phyloP scores from a whole-genome alignment of 257 asterid genomes.

The Lantana camara region DNA sequence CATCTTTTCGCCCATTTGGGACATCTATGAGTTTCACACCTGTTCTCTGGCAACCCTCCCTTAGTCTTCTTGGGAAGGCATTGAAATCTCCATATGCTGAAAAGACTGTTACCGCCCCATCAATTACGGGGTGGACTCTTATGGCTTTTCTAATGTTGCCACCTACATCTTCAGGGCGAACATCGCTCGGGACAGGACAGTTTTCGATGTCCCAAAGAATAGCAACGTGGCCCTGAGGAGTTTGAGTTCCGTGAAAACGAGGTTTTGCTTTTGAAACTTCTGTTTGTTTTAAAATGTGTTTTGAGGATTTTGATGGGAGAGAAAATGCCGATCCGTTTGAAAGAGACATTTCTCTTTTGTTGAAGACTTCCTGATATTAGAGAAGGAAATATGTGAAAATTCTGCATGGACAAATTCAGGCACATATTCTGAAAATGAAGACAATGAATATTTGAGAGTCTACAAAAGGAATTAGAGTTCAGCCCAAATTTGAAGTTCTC shows the following conservation, averaged over 20 bases:
- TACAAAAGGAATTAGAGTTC: not conserved
- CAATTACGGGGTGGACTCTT: conserved; percentile 57
- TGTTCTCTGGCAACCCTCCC: conserved; percentile 82
- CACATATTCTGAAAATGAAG: conserved; percentile 2
- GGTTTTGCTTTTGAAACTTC: conserved; percentile 24
- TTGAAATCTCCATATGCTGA: conserved; percentile 76
- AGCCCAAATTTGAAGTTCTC: not conserved
- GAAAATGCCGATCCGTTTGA: conserved; percentile 31
- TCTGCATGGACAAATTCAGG: not conserved
- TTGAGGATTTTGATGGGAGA: conserved; percentile 33
- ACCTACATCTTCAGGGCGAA: conserved; percentile 72
- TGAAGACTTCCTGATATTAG: conserved; percentile 23
- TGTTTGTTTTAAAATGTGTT: conserved; percentile 26
- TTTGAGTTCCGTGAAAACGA: conserved; percentile 32
- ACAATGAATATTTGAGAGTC: too few species aligned
- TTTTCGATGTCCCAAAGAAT: conserved; percentile 85
- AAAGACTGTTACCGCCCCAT: conserved; percentile 61
- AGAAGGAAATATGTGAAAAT: conserved; percentile 9
- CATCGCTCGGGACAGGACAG: conserved; percentile 79
- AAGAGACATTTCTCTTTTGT: conserved; percentile 32
- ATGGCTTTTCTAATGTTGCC: conserved; percentile 67
- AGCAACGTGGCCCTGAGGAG: conserved; percentile 53
- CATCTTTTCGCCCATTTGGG: conserved; percentile 76
- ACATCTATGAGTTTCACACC: conserved; percentile 75
- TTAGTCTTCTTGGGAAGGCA: conserved; percentile 58